Base-by-base conservation (phyloP, 768 basidiomycete genomes). In the Tubosaeta sp. region DNA sequence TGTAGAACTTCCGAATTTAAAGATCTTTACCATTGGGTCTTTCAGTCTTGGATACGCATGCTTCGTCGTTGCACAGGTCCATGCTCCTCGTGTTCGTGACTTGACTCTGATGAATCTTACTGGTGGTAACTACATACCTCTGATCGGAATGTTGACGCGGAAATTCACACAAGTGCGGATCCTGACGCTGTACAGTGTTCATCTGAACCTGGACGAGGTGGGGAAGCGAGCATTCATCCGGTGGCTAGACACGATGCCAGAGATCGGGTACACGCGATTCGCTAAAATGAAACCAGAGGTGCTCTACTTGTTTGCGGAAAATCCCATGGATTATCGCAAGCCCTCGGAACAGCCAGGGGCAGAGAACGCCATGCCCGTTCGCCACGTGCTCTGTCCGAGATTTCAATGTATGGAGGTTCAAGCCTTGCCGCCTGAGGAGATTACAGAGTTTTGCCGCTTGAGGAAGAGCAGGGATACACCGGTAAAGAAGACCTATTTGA, bases 171-270 rank as follows among this genome's bases (percentile, higher is more conserved):
- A 77, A 52, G 70, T 87, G 52, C 72, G 72, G 57, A 61, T 84
- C 13, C 65, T 87, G 48, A 79, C 82, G 14, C 54, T 84, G 43
- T 79, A 78, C 59, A 64, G 69, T 18, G 47, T 81, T 44, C 70
- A 80, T 25, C 53, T 77, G 34, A 52, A 63, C 35, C 54, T 59
- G 45, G 62, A 59, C 9, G 45, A 51, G 46, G 21, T 38, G 24
- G 71, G 68, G 19, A 55, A 52, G 43, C 46, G 57, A 40, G 48
- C 64, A 35, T 60, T 83, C 56, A 66, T 79, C 38, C 71, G 68
- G 34, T 83, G 80, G 76, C 64, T 87, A 27, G 66, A 76, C 43
- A 77, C 83, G 19, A 80, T 86, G 76, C 83, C 83, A 10, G 62
- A 71, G 24, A 59, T 87, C 19, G 67, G 59, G 36, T 81, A 76